A percentile compares a stretch with the other conserved stretches of the same genome.
These are phyloP conservation scores for Moesziomyces sp. DNA, from an alignment of 1,284 basidiomycete species.

Conservation along the genomic window DNA sequence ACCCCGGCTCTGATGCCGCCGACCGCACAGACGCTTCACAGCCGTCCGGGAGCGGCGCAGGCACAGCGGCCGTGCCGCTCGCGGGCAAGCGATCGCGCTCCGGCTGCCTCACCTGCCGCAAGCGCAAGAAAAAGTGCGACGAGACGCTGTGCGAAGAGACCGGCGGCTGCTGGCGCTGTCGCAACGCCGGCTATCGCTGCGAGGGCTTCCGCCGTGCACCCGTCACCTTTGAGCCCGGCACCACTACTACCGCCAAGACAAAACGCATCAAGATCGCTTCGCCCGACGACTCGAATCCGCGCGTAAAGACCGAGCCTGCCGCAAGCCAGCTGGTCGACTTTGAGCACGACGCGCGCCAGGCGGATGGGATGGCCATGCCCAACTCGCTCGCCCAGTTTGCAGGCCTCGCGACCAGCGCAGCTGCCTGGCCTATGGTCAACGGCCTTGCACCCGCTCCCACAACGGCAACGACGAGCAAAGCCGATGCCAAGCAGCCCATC, in stretches of 20 bases:
- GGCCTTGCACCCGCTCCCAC: not conserved
- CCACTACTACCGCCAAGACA: slow-evolving; percentile 2
- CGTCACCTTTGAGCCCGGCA: slow-evolving; percentile 28
- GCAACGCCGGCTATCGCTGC: slow-evolving; percentile 46
- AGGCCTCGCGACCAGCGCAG: slow-evolving; percentile 30
- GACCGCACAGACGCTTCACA: not conserved
- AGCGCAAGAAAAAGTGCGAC: slow-evolving; percentile 48
- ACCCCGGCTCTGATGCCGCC: not conserved
- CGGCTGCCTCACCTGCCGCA: slow-evolving; percentile 42
- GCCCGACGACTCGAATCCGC: not conserved
- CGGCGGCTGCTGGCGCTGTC: slow-evolving; percentile 44
- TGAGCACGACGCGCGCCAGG: slow-evolving; percentile 2
- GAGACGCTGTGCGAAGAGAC: slow-evolving; percentile 42
- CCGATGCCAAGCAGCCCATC: not conserved
- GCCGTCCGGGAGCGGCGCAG: not conserved
- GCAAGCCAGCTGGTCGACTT: no score
- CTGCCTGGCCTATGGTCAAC: slow-evolving; percentile 15
- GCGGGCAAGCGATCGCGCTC: slow-evolving; percentile 36
- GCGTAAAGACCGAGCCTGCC: slow-evolving; percentile 20
- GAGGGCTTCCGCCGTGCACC: slow-evolving; percentile 36
- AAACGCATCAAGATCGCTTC: slow-evolving; percentile 24
- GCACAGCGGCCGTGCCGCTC: slow-evolving; percentile 7
- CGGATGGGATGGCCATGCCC: slow-evolving; percentile 20
- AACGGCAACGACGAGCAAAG: not conserved
- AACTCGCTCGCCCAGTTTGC: slow-evolving; percentile 39